A percentile compares a stretch with the other conserved stretches of the same genome.
Evolutionary conservation across 192 early-diverging fungal species (phyloP).

Genomic region (Coemansia sp.): DNA sequence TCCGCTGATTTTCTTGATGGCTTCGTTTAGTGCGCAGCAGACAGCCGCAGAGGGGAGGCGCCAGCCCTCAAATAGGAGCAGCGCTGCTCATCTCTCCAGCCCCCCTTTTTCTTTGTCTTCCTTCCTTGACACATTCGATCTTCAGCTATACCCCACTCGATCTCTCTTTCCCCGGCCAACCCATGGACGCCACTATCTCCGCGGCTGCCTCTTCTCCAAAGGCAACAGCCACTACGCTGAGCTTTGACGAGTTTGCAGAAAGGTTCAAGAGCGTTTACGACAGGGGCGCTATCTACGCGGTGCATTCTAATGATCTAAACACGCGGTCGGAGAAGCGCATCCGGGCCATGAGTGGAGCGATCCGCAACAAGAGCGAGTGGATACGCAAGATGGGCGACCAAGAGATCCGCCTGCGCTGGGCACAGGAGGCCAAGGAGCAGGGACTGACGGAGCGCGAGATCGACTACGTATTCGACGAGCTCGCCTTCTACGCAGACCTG

Average conservation of each 20-base stretch:
- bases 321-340: slow-evolving; percentile 28
- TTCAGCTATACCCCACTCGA: too few species aligned
- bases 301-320: background rate
- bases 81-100: too few species aligned
- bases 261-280: background rate
- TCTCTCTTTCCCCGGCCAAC: too few species aligned
- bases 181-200: too few species aligned
- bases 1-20: too few species aligned
- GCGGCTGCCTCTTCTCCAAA: too few species aligned
- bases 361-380: slow-evolving; percentile 51
- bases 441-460: slow-evolving; percentile 39
- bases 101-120: too few species aligned
- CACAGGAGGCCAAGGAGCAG: slow-evolving; percentile 12
- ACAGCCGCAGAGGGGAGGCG: too few species aligned
- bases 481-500: slow-evolving; percentile 31
- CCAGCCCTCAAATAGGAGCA: too few species aligned
- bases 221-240: too few species aligned
- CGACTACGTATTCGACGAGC: slow-evolving; percentile 44
- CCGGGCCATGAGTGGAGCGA: slow-evolving; percentile 30
- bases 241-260: slow-evolving; percentile 2
- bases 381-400: slow-evolving; percentile 16
- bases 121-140: too few species aligned
- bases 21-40: too few species aligned
- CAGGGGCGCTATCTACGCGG: slow-evolving; percentile 8
- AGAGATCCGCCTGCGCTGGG: slow-evolving; percentile 24